These are phyloP conservation scores for Zygosaccharomyces gambellarensis DNA, from an alignment of 805 yeast species.

Conservation along the genomic window DNA sequence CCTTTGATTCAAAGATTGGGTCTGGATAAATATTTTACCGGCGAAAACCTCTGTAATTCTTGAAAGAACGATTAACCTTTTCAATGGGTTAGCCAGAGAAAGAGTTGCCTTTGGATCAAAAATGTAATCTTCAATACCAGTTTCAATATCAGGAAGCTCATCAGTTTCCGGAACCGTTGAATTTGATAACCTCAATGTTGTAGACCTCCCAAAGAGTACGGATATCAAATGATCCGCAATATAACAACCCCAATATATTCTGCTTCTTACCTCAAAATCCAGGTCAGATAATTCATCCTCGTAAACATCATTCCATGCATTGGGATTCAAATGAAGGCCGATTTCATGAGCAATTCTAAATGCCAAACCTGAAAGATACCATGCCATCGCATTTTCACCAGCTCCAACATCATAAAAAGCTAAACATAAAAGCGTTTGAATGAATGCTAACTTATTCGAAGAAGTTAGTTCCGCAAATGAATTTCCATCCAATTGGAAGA, in stretches of 20 bases:
- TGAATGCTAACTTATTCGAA: constrained; percentile 44
- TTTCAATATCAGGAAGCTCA: constrained; percentile 51
- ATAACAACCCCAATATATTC: constrained; percentile 61
- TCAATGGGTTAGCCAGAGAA: constrained; percentile 28
- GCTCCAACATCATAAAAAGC: constrained; percentile 56
- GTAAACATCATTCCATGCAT: constrained; percentile 45
- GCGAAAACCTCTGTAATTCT: constrained; percentile 32
- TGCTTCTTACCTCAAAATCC: constrained; percentile 49
- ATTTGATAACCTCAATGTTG: constrained; percentile 47
- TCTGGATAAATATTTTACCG: constrained; percentile 23
- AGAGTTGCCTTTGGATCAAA: constrained; percentile 28
- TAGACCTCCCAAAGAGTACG: constrained; percentile 51
- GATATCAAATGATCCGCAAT: constrained; percentile 57
- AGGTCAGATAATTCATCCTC: constrained; percentile 39
- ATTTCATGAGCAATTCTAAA: constrained; percentile 57
- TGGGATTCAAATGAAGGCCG: constrained; percentile 54
- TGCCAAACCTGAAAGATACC: constrained; percentile 57
- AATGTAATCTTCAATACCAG: constrained; percentile 52
- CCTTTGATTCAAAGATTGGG: constrained; percentile 33
- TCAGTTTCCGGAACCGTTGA: constrained; percentile 54
- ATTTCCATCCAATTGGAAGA: constrained; percentile 32
- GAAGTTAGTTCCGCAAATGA: constrained; percentile 29
- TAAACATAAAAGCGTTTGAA: constrained; percentile 49
- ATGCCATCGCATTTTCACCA: constrained; percentile 52
- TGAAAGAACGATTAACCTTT: constrained; percentile 40